phyloP scores from a whole-genome alignment of 257 asterid species.

The Jacaranda copaia region DNA sequence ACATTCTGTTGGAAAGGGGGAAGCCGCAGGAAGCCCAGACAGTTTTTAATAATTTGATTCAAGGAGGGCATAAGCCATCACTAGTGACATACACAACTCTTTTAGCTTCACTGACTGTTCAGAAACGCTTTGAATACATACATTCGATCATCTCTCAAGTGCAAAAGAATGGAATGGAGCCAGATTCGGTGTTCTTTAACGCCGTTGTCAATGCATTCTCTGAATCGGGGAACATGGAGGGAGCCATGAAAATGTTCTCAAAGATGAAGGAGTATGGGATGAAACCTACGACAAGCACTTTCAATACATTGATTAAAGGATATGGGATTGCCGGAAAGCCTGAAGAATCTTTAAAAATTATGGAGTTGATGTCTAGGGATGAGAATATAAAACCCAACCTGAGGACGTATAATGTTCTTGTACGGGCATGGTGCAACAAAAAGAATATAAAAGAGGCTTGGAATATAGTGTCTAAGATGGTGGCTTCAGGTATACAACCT shows the following conservation, averaged over 20 bases:
- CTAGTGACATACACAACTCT: conserved; percentile 77
- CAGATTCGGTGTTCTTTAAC: conserved; percentile 67
- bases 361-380: conserved; percentile 63
- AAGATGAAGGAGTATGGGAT: conserved; percentile 68
- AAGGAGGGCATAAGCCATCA: conserved; percentile 75
- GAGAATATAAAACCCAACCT: conserved; percentile 59
- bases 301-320: conserved; percentile 75
- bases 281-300: conserved; percentile 66
- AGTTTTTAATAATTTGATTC: conserved; percentile 59
- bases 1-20: conserved; percentile 58
- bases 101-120: conserved; percentile 67
- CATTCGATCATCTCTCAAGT: conserved; percentile 60
- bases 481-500: conserved; percentile 57
- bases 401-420: conserved; percentile 70
- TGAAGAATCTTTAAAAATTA: conserved; percentile 59
- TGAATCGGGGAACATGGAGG: conserved; percentile 78
- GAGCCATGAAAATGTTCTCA: conserved; percentile 61
- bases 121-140: conserved; percentile 58
- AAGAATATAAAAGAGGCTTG: conserved; percentile 62
- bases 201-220: conserved; percentile 78
- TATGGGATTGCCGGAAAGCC: conserved; percentile 75
- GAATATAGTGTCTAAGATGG: conserved; percentile 58
- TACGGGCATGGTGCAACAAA: conserved; percentile 69
- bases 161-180: conserved; percentile 53
- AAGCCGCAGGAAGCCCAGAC: conserved; percentile 59